Base-by-base conservation (phyloP, 768 basidiomycete genomes). In the Hypsizygus marmoreus region DNA sequence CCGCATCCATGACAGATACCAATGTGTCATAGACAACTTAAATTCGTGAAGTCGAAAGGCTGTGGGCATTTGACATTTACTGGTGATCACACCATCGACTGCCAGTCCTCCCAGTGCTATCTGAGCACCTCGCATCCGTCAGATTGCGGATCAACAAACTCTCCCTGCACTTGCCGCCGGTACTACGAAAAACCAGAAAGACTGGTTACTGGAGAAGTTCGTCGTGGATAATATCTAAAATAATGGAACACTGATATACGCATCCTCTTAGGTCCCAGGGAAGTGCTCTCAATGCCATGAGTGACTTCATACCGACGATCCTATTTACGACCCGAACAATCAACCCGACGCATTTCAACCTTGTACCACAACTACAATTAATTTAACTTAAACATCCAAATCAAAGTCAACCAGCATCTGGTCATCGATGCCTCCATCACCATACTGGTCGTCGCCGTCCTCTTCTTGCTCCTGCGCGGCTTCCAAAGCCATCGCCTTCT, bases 21-120 rank as follows among this genome's bases (percentile, higher is more conserved):
- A 55, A 88, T 88, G 86, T 88, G 86, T 70, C 78, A 81, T 63
- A 76, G 82, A 52, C 70, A 68, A 40, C 76, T 87, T 57, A 71
- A 65, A 53, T 78, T 85, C 63, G 65, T 61, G 45, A 74, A 69
- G 57, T 76, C 71, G 53, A 61, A 57, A 24, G 62, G 30, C n/a
- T 88, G 86, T 67, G 70, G 70, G n/a, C 84, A 86, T 61, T 65
- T 75, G 56, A 68, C 69, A 11, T 79, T 74, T 57, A 64, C 58
- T 29, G 59, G 66, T 11, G 68, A 74, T 26, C 67, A 60, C 47
- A 59, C 63, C 44, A 71, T 81, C 43, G 87, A 88, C 66, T 88
- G 87, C 59, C 47, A 34, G n/a, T 55, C 59, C 26, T 25, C 37
- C 7, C 24, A 45, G 23, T 88, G 87, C 62, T 59, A 49, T 43